Evolutionary conservation across 75 land plant species (phyloP), one percentile per base, ranked within the genome.

Genomic region (Pinus tabuliformis): DNA sequence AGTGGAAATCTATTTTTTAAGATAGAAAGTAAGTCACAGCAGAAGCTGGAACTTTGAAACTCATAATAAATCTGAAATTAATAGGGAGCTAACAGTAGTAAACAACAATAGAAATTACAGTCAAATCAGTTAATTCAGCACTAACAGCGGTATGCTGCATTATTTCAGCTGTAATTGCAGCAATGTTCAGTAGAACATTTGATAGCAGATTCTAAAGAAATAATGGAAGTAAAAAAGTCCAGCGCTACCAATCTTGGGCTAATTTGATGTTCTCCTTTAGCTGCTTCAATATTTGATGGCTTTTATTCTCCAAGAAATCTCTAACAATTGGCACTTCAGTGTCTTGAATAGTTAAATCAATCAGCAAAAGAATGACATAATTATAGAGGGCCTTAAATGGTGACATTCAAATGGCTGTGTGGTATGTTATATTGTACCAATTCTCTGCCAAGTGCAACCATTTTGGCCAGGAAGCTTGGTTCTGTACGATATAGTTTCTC

Each of bases 281-380:
- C 13, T 36, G 68, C 39, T 64, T 64, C 68, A 33, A 64, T 64
- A 36, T 33, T 64, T 64, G 68, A 30, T 64, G 68, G 68, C n/a
- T 64, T 33, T 64, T 18, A 18, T 64, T 37, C 7, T 8, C 30
- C 24, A 12, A n/a, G 12, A 26, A 62, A 62, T 9, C 33, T 20
- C 33, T 24, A 28, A 62, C 14, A 26, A 14, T 28, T 26, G 30
- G 64, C 13, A 62, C 30, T 62, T 26, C 2, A 62, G 30, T 11
- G 30, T 26, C 64, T 62, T 62, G 4, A 14, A 64, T 64, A 30
- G 37, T 30, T 6, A 33, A 64, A 64, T 64, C 6, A 33, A 64
- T 64, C 68, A 30, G 4, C 36, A 16, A 62, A 62, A 28, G 68
- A 64, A 17, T 6, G 17, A 14, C 36, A 14, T 63, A 15, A 30